Percentiles rank a stretch among this genome's conserved stretches.
Conservation (phyloP, 768 basidiomycete species). For the Suillus ampliporus region DNA sequence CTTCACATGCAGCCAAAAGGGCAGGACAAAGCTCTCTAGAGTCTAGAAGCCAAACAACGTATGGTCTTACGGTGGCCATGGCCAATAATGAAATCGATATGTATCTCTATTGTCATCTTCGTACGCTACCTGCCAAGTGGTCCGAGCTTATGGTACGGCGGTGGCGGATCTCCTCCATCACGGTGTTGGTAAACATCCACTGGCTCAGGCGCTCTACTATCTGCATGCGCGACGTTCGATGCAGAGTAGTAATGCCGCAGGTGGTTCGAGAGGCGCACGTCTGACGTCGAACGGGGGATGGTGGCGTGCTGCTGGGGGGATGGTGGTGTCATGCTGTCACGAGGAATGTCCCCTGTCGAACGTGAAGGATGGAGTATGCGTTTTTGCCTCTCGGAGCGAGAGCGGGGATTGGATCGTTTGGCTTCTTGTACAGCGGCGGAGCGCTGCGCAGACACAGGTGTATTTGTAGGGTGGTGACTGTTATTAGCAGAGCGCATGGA, state of each 20-base stretch:
- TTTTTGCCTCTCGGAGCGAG: conserved; percentile 19
- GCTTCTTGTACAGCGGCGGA: neutral
- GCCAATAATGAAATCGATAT: conserved; percentile 6
- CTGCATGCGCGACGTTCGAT: conserved; percentile 14
- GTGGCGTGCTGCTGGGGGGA: neutral
- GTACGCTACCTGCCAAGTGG: conserved; percentile 4
- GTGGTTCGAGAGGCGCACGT: conserved; percentile 14
- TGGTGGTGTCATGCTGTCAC: conserved; percentile 2
- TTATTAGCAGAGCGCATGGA: conserved; percentile 4
- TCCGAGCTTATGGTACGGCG: conserved; percentile 30
- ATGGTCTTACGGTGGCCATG: neutral
- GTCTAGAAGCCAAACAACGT: neutral
- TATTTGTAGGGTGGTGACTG: neutral
- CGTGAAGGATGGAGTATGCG: conserved; percentile 23
- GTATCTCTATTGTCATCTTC: neutral
- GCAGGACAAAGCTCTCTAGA: neutral
- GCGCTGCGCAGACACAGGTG: neutral
- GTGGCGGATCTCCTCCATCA: conserved; percentile 30
- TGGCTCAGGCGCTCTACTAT: conserved; percentile 2
- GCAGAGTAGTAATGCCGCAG: conserved; percentile 30
- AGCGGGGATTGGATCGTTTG: conserved; percentile 1
- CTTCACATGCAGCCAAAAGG: neutral
- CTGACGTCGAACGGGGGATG: neutral
- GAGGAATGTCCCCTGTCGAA: conserved; percentile 31
- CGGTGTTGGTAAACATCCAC: conserved; percentile 22